Evolutionary conservation across 495 filamentous ascomycete species (phyloP).

Genomic region (Delitschia confertaspora): DNA sequence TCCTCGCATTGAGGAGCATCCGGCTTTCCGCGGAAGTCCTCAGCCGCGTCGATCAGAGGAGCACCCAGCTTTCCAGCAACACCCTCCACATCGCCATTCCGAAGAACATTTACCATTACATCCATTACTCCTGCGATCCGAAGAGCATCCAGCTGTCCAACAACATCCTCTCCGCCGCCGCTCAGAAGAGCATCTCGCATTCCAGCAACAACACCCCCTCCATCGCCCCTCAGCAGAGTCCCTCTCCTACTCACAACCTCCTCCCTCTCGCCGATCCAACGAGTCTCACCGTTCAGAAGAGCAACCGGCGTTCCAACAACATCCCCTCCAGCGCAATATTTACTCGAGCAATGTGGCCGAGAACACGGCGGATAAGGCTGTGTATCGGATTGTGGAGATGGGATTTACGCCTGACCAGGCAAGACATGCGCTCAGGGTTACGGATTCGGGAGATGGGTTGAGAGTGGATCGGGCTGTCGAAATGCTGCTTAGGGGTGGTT

Average conservation of each 20-base stretch:
- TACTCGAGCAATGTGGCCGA: constrained; percentile 14
- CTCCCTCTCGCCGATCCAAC: no score
- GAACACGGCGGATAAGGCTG: constrained; percentile 33
- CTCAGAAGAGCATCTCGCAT: no score
- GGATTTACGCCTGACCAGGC: constrained; percentile 36
- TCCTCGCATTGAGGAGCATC: no score
- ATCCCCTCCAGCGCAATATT: constrained; percentile 20
- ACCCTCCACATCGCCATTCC: neutral
- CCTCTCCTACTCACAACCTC: no score
- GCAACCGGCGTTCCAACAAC: constrained; percentile 22
- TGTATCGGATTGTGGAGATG: constrained; percentile 38
- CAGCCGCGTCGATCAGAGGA: no score
- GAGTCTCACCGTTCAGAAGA: constrained; percentile 3
- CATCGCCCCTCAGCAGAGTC: no score
- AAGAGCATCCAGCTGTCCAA: constrained; percentile 17
- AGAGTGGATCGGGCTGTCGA: constrained; percentile 38
- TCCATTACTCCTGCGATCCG: no score
- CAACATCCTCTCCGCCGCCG: constrained; percentile 22
- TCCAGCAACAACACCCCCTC: no score
- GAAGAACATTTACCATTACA: no score
- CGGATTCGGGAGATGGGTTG: constrained; percentile 37
- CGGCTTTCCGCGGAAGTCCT: no score
- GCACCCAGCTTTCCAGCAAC: neutral
- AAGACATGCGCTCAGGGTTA: constrained; percentile 32
- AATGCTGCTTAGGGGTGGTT: constrained; percentile 28